phyloP scores from a whole-genome alignment of 1,284 basidiomycete species.

The Agaricales sp. region DNA sequence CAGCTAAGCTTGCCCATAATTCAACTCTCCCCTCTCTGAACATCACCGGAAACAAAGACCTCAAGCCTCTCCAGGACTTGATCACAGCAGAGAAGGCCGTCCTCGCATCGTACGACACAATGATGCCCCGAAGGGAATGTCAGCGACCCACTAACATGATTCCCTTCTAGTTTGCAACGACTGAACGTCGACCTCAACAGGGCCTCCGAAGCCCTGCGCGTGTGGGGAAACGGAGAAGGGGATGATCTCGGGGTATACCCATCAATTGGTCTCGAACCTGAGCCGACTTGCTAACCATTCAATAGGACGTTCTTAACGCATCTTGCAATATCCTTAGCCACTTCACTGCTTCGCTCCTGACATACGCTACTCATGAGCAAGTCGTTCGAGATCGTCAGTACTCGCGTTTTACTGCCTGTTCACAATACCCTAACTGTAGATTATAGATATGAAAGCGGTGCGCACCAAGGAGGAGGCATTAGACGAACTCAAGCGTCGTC shows the following conservation, averaged over 20 bases:
- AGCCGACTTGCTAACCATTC: constrained; percentile 2
- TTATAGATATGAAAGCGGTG: constrained; percentile 56
- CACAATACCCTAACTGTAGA: constrained; percentile 9
- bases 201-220: constrained; percentile 64
- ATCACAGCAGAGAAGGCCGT: constrained; percentile 86
- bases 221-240: constrained; percentile 81
- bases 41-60: constrained; percentile 66
- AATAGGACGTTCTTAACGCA: constrained; percentile 67
- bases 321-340: constrained; percentile 64
- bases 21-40: constrained; percentile 54
- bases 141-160: constrained; percentile 2
- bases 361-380: constrained; percentile 68
- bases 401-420: neutral
- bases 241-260: constrained; percentile 69
- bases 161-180: constrained; percentile 42
- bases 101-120: constrained; percentile 49
- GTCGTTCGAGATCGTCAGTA: constrained; percentile 51
- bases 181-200: constrained; percentile 58
- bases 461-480: constrained; percentile 80
- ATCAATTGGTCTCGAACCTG: neutral
- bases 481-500: constrained; percentile 65
- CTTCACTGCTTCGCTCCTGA: constrained; percentile 59
- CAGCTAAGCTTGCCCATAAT: constrained; percentile 77
- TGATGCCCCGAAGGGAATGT: constrained; percentile 1
- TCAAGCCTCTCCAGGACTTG: constrained; percentile 77